Conservation (phyloP, 345 rosid species). For the Dimocarpus longan region DNA sequence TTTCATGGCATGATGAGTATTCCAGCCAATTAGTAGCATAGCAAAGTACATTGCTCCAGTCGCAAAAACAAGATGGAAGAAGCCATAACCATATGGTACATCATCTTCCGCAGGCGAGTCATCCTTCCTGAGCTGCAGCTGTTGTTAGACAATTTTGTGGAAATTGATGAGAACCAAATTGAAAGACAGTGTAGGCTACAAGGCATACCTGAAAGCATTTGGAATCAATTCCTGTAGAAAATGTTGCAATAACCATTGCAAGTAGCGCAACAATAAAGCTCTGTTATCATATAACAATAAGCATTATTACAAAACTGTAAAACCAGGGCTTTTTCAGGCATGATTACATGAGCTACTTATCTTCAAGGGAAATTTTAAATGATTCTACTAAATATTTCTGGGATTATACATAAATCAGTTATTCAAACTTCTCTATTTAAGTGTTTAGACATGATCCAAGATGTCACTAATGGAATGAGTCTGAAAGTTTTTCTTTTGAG, state of each 20-base stretch:
- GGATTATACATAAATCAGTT: not conserved
- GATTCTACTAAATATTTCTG: not conserved
- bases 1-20: conserved; percentile 77
- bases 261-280: conserved; percentile 85
- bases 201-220: conserved; percentile 84
- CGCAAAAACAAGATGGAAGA: conserved; percentile 97
- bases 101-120: conserved; percentile 53
- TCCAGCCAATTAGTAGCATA: conserved; percentile 94
- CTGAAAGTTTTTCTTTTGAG: not conserved
- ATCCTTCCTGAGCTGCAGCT: conserved; percentile 57
- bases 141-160: conserved; percentile 16
- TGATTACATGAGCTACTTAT: not conserved
- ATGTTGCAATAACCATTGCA: conserved; percentile 90
- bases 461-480: not conserved
- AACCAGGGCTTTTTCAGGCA: not conserved
- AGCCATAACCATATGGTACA: conserved; percentile 92
- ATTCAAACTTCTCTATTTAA: not conserved
- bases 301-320: not conserved
- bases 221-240: conserved; percentile 95
- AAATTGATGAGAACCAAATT: not conserved
- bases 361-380: conserved; percentile 1
- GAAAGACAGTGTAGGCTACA: not conserved
- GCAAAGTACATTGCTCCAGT: conserved; percentile 98
- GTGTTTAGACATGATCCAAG: not conserved
- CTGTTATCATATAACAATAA: conserved; percentile 40